Evolutionary conservation across 75 land plant genomes (phyloP).

Genomic region (Sequoiadendron giganteum): DNA sequence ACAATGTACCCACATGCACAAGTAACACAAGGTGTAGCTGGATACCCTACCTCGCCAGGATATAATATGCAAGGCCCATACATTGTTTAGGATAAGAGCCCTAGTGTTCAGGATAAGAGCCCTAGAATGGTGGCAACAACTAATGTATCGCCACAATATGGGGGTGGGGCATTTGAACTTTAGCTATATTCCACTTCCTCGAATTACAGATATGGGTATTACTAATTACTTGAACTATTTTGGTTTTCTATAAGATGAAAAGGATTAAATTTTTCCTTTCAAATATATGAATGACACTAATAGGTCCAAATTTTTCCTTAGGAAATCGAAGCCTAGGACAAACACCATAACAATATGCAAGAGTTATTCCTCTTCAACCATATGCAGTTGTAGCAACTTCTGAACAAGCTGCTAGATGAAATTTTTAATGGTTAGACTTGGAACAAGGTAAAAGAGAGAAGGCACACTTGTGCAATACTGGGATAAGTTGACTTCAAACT

Average conservation of each 20-base stretch:
- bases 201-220: not conserved
- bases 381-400: conserved; percentile 11
- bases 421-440: not conserved
- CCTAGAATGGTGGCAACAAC: not conserved
- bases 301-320: not conserved
- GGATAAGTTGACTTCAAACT: not conserved
- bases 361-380: not conserved
- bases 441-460: not conserved
- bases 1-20: no score
- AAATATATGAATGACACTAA: not conserved
- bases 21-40: not conserved
- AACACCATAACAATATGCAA: conserved; percentile 10
- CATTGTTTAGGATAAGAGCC: conserved; percentile 3
- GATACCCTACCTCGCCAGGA: conserved; percentile 5
- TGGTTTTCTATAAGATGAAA: not conserved
- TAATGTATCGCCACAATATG: not conserved
- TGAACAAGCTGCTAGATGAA: conserved; percentile 1
- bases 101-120: conserved; percentile 3
- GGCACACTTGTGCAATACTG: not conserved
- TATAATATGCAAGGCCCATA: conserved; percentile 4
- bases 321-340: not conserved
- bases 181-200: not conserved
- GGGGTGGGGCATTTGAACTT: not conserved
- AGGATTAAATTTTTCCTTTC: not conserved
- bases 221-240: not conserved